Evolutionary conservation across 805 yeast genomes (phyloP), one percentile per base, ranked within the genome.

Genomic region (Maudiozyma serrabonitensis): DNA sequence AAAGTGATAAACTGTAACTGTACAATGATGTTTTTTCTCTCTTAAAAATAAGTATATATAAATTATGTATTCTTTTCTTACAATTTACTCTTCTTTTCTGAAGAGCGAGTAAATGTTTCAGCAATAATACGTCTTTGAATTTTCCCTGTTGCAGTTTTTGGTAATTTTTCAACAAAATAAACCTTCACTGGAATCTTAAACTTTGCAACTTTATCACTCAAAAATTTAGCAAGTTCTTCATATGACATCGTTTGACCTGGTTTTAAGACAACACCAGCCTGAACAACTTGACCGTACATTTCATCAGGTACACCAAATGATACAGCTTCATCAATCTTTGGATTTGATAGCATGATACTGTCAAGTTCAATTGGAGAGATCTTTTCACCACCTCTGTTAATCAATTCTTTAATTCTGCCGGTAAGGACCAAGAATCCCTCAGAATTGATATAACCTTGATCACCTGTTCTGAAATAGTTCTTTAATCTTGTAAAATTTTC

Each of bases 141-240:
- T 70, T 83, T 83, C 25, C 89, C 90, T 1, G 90, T 83, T 6
- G 90, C 84, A 2, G 87, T 81, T 71, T 83, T 83, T 54, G 89
- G 89, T 64, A 83, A 71, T 25, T 71, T 69, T 15, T 80, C 76
- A 8, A 82, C 79, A 58, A 83, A 76, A 61, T 70, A 80, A 43
- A 80, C 69, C 64, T 71, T 74, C 16, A 62, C 68, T 1, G 90
- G 89, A 12, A 83, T 69, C 66, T 83, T 83, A 69, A 80, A 82
- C 44, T 70, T 61, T 28, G 86, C 70, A 2, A 82, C 67, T 56
- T 72, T 74, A 12, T 61, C 67, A 11, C 61, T 60, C 62, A 83
- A 59, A 57, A 69, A 80, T 8, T 66, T 56, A 49, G 69, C 68
- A 43, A 82, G 63, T 37, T 80, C 84, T 28, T 69, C 58, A 43